phyloP scores from a whole-genome alignment of 1,284 basidiomycete genomes.

The Moniliella sp. region DNA sequence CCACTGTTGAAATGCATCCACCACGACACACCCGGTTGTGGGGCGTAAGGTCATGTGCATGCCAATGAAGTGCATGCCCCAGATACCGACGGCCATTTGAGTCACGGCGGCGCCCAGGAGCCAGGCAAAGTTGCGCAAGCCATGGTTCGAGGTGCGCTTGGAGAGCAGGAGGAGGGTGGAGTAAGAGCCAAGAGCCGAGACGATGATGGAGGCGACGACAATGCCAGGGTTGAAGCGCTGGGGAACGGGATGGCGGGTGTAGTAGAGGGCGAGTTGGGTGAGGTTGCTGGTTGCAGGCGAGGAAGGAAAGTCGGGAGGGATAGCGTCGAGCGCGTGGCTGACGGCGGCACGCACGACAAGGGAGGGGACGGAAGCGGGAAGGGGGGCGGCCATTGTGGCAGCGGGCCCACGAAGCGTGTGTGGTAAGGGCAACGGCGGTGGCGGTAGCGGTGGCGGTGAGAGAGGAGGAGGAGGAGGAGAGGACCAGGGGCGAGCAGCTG shows the following conservation, averaged over 20 bases:
- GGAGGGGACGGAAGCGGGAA: too few species aligned
- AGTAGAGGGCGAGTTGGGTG: slow-evolving; percentile 33
- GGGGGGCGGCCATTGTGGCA: too few species aligned
- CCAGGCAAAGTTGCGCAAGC: slow-evolving; percentile 35
- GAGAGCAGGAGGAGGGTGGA: slow-evolving; percentile 38
- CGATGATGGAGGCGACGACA: slow-evolving; percentile 37
- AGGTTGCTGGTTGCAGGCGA: too few species aligned
- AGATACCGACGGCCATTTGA: slow-evolving; percentile 26
- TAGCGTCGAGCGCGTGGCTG: too few species aligned
- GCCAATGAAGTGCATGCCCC: slow-evolving; percentile 38
- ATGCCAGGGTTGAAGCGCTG: slow-evolving; percentile 36
- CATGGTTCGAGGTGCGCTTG: slow-evolving; percentile 35
- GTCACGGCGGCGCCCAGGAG: slow-evolving; percentile 42
- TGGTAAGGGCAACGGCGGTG: too few species aligned
- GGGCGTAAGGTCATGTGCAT: slow-evolving; percentile 36
- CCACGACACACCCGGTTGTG: slow-evolving; percentile 34
- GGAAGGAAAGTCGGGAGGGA: too few species aligned
- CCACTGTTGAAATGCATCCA: slow-evolving; percentile 35
- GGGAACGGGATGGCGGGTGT: slow-evolving; percentile 34
- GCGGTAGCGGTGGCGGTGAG: too few species aligned
- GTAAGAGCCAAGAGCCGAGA: slow-evolving; percentile 38
- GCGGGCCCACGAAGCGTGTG: too few species aligned
- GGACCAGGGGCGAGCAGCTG: too few species aligned
- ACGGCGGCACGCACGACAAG: too few species aligned
- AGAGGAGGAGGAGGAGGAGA: too few species aligned